phyloP scores from a whole-genome alignment of 768 basidiomycete species.

The Cyclocybe aegerita region DNA sequence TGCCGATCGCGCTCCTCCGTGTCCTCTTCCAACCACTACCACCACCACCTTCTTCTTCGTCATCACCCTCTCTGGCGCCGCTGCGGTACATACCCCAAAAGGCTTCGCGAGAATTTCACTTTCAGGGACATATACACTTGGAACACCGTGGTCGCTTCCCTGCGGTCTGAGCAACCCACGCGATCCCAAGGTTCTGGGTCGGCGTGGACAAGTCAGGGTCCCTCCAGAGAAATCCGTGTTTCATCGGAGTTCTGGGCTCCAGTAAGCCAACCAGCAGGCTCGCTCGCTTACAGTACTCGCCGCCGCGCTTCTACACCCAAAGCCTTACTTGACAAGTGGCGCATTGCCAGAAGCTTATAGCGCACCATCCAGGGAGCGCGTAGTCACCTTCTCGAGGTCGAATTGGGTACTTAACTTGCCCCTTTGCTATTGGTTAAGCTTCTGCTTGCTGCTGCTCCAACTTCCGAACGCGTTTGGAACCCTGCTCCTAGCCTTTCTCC shows the following conservation, averaged over 20 bases:
- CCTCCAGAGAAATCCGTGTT: constrained; percentile 16
- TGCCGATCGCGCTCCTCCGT: not conserved
- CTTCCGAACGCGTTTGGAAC: too few relatives aligned
- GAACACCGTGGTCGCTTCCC: not conserved
- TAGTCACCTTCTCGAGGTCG: too few relatives aligned
- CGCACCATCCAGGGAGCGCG: not conserved
- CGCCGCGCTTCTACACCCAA: too few relatives aligned
- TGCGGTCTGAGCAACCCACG: constrained; percentile 9
- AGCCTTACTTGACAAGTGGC: constrained; percentile 6
- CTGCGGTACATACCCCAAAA: not conserved
- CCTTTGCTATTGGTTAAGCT: too few relatives aligned
- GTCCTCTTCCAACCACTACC: not conserved
- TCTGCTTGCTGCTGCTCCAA: too few relatives aligned
- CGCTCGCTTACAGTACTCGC: too few relatives aligned
- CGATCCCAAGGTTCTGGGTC: constrained; percentile 17
- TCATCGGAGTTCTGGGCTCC: constrained; percentile 18
- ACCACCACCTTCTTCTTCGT: not conserved
- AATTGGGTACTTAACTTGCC: too few relatives aligned
- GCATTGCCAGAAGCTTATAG: constrained; percentile 5
- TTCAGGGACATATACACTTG: constrained; percentile 2
- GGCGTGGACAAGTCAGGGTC: constrained; percentile 7
- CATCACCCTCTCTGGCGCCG: not conserved
- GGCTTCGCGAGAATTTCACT: not conserved
- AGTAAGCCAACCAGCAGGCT: too few relatives aligned
- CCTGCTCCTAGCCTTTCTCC: not conserved